Percentiles rank a stretch among this genome's conserved stretches.
These are phyloP conservation scores for Tulasnella sp. DNA, from an alignment of 768 basidiomycete species.

Conservation along the genomic window DNA sequence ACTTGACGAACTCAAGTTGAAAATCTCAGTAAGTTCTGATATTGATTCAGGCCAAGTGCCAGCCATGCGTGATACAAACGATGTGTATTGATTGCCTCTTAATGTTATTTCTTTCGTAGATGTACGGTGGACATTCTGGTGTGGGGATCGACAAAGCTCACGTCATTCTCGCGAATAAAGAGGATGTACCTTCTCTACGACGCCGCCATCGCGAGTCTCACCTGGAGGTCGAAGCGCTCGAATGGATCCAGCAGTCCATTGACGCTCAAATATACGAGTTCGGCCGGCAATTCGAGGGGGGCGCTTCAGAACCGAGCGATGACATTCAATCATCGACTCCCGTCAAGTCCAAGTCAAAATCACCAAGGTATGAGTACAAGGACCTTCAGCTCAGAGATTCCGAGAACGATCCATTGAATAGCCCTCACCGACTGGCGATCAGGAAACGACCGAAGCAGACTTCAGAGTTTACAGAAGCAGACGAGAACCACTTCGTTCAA, in stretches of 20 bases:
- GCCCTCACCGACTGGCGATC: no score
- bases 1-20: slow-evolving; percentile 1
- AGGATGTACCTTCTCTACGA: background rate
- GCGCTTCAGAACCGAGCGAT: background rate
- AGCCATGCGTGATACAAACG: no score
- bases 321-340: background rate
- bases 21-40: background rate
- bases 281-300: no score
- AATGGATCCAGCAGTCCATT: background rate
- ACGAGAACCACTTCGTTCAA: background rate
- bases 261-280: background rate
- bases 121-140: slow-evolving; percentile 5
- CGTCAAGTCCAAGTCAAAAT: background rate
- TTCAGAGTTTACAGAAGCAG: slow-evolving; percentile 2
- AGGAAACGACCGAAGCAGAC: background rate
- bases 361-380: background rate
- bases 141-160: background rate
- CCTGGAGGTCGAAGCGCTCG: background rate
- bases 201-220: background rate
- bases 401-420: no score
- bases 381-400: no score
- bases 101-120: background rate
- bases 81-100: background rate
- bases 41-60: no score
- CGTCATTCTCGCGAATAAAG: background rate